Percentiles rank a stretch among this genome's conserved stretches.
Evolutionary conservation across 2,329 filamentous ascomycete species (phyloP).

Genomic region (Fusarium praegraminearum): DNA sequence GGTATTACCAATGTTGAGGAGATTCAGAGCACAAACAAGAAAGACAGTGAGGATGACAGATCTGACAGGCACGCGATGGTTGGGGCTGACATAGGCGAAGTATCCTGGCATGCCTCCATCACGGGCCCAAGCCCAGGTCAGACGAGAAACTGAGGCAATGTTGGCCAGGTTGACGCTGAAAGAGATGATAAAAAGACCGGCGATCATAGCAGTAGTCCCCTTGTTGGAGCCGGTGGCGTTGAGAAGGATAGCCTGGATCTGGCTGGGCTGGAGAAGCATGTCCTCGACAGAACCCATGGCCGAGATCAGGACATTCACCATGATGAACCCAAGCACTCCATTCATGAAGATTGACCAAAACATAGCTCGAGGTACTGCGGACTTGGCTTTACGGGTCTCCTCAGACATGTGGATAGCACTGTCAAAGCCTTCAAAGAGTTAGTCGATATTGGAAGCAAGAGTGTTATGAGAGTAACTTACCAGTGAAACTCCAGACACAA

Average conservation of each 20-base stretch:
- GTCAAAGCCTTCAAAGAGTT: constrained; percentile 35
- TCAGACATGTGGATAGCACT: constrained; percentile 47
- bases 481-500: constrained; percentile 47
- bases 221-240: constrained; percentile 37
- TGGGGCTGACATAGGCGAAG: constrained; percentile 44
- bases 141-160: constrained; percentile 44
- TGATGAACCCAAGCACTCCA: constrained; percentile 44
- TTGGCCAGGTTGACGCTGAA: constrained; percentile 46
- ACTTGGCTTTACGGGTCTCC: constrained; percentile 45
- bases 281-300: constrained; percentile 45
- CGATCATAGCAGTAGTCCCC: constrained; percentile 44
- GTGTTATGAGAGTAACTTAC: background rate
- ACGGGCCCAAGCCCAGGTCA: constrained; percentile 45
- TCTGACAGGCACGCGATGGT: constrained; percentile 40
- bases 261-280: constrained; percentile 40
- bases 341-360: constrained; percentile 49
- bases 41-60: constrained; percentile 44
- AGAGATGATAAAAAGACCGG: constrained; percentile 42
- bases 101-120: constrained; percentile 45
- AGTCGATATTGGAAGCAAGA: background rate
- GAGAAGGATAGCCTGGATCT: constrained; percentile 41
- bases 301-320: constrained; percentile 46
- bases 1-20: constrained; percentile 44
- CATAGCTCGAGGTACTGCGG: constrained; percentile 44
- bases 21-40: constrained; percentile 44